Conservation (phyloP, 805 yeast genomes). For the Candida easanensis region DNA sequence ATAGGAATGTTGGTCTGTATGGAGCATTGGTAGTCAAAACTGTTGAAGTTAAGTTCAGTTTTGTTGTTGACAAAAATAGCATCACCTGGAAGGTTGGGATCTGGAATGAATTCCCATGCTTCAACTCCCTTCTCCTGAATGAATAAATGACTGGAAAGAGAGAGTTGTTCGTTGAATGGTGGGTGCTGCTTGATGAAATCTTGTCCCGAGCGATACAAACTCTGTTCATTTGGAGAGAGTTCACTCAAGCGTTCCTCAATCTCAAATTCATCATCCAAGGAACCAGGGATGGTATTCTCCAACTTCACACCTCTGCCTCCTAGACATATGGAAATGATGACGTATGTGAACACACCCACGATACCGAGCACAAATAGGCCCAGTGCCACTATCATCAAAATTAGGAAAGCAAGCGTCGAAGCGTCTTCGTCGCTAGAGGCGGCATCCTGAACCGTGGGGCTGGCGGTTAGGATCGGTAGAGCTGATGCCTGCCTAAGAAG, state of each 20-base stretch:
- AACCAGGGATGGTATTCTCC: slow-evolving; percentile 45
- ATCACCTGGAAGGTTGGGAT: slow-evolving; percentile 44
- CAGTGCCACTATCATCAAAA: slow-evolving; percentile 5
- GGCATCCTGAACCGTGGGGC: neutral
- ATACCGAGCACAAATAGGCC: slow-evolving; percentile 7
- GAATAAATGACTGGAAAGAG: slow-evolving; percentile 29
- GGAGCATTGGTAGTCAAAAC: slow-evolving; percentile 41
- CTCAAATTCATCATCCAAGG: slow-evolving; percentile 46
- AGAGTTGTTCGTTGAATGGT: slow-evolving; percentile 19
- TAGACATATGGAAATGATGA: slow-evolving; percentile 2
- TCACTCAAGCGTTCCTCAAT: slow-evolving; percentile 53
- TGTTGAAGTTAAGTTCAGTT: slow-evolving; percentile 23
- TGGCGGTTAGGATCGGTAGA: neutral
- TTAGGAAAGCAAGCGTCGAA: slow-evolving; percentile 7
- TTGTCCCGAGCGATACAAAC: slow-evolving; percentile 43
- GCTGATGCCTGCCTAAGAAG: neutral
- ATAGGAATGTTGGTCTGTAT: slow-evolving; percentile 44
- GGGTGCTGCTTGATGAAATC: slow-evolving; percentile 28
- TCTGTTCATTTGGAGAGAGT: slow-evolving; percentile 52
- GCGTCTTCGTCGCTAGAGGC: neutral
- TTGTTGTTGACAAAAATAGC: slow-evolving; percentile 52
- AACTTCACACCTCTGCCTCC: slow-evolving; percentile 14
- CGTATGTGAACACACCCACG: slow-evolving; percentile 8
- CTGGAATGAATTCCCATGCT: slow-evolving; percentile 71
- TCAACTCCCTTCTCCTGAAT: slow-evolving; percentile 81